phyloP scores from a whole-genome alignment of 768 basidiomycete genomes.

The Suillus spraguei region DNA sequence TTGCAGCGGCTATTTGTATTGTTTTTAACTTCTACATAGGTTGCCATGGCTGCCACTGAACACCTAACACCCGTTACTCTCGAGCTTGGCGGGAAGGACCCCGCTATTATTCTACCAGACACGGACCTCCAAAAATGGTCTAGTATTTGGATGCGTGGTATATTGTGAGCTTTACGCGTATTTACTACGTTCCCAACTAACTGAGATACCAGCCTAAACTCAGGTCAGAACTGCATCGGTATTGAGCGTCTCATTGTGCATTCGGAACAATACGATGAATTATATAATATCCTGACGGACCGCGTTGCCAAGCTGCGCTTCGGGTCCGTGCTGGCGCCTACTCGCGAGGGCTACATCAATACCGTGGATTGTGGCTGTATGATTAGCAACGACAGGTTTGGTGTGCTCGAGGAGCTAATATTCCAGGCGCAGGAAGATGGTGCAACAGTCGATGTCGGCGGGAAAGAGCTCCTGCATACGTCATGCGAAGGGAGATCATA shows the following conservation, averaged over 20 bases:
- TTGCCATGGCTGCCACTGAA: constrained; percentile 82
- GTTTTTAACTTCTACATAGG: constrained; percentile 41
- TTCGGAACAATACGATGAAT: constrained; percentile 69
- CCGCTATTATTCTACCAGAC: constrained; percentile 83
- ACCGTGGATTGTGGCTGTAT: constrained; percentile 88
- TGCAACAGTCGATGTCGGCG: constrained; percentile 65
- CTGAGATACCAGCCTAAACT: constrained; percentile 67
- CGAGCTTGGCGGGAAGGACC: constrained; percentile 95
- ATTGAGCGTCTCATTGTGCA: constrained; percentile 94
- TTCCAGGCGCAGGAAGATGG: constrained; percentile 69
- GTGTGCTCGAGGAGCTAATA: constrained; percentile 67
- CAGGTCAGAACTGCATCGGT: constrained; percentile 97
- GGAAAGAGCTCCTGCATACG: constrained; percentile 62
- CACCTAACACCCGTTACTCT: constrained; percentile 91
- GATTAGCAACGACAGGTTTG: constrained; percentile 77
- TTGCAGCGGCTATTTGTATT: constrained; percentile 17
- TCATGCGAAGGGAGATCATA: constrained; percentile 76
- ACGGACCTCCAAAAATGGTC: constrained; percentile 83
- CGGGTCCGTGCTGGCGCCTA: constrained; percentile 71
- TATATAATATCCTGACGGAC: constrained; percentile 66
- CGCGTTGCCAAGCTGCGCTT: constrained; percentile 70
- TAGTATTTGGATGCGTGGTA: constrained; percentile 86
- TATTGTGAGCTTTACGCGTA: constrained; percentile 66
- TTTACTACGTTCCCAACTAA: constrained; percentile 1
- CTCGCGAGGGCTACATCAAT: constrained; percentile 67